These are phyloP conservation scores for Penicillium salamii DNA, from an alignment of 495 filamentous ascomycete species.

Conservation along the genomic window DNA sequence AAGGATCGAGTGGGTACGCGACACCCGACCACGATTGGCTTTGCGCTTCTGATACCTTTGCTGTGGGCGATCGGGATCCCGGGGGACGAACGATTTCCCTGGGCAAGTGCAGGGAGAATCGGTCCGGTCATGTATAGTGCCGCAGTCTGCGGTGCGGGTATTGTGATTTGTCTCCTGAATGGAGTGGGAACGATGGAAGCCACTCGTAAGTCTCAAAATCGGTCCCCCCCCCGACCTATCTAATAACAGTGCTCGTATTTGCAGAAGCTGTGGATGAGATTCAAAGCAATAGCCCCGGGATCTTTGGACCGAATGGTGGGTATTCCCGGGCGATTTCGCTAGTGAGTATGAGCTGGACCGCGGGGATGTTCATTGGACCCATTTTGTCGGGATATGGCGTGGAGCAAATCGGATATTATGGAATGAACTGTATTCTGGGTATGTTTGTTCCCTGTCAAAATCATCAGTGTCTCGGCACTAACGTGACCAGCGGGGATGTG, in stretches of 20 bases:
- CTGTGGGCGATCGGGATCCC: slow-evolving; percentile 22
- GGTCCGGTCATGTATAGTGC: slow-evolving; percentile 14
- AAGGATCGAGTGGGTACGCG: slow-evolving; percentile 24
- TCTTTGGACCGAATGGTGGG: slow-evolving; percentile 23
- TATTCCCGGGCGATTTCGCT: slow-evolving; percentile 31
- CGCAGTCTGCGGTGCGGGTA: slow-evolving; percentile 7
- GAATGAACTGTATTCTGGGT: slow-evolving; percentile 25
- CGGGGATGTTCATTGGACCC: slow-evolving; percentile 30
- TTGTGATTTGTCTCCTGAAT: slow-evolving; percentile 15
- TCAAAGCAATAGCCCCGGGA: slow-evolving; percentile 12
- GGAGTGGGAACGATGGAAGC: slow-evolving; percentile 26
- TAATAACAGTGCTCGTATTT: background rate
- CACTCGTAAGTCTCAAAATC: slow-evolving; percentile 16
- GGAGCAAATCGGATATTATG: slow-evolving; percentile 28
- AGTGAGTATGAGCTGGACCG: slow-evolving; percentile 26
- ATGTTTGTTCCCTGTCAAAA: background rate
- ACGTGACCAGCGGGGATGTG: slow-evolving; percentile 11
- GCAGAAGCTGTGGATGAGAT: slow-evolving; percentile 22
- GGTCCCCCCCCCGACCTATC: background rate
- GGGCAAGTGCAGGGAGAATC: slow-evolving; percentile 4
- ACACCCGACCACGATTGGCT: slow-evolving; percentile 17
- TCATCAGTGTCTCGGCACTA: background rate
- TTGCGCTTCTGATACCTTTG: slow-evolving; percentile 13
- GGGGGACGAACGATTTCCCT: slow-evolving; percentile 20
- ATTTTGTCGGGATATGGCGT: slow-evolving; percentile 27